A percentile compares a stretch with the other conserved stretches of the same genome.
These are phyloP conservation scores for Pythium sukuiense DNA, from an alignment of 352 stramenopile genomes.

Conservation along the genomic window DNA sequence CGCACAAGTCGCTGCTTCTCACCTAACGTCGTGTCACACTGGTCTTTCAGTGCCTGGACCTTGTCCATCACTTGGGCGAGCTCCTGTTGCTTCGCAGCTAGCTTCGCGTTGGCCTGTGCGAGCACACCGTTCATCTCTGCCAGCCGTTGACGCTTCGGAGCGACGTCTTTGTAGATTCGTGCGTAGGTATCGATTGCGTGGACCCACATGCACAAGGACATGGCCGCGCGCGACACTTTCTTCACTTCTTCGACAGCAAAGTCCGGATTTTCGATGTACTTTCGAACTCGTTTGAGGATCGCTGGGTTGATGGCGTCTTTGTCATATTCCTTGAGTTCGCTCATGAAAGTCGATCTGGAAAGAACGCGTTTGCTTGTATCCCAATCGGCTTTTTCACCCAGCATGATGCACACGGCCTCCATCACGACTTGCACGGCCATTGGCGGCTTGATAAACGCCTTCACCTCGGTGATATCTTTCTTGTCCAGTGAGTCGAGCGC, in stretches of 20 bases:
- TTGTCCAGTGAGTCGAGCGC: constrained; percentile 83
- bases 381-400: constrained; percentile 83
- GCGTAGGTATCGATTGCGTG: constrained; percentile 84
- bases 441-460: constrained; percentile 83
- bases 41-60: constrained; percentile 51
- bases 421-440: constrained; percentile 85
- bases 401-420: constrained; percentile 88
- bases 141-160: constrained; percentile 67
- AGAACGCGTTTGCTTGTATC: constrained; percentile 83
- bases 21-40: constrained; percentile 56
- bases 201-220: constrained; percentile 90
- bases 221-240: constrained; percentile 77
- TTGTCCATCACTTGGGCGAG: constrained; percentile 54
- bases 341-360: constrained; percentile 72
- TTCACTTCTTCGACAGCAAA: constrained; percentile 83
- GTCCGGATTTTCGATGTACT: constrained; percentile 84
- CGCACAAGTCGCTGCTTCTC: constrained; percentile 69
- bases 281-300: constrained; percentile 73
- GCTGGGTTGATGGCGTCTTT: constrained; percentile 68
- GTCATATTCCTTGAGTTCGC: constrained; percentile 85
- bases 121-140: constrained; percentile 78
- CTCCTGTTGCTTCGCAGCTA: constrained; percentile 70
- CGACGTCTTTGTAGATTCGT: constrained; percentile 71
- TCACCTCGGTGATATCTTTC: constrained; percentile 87
- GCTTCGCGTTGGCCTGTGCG: constrained; percentile 63